phyloP scores from a whole-genome alignment of 108 stramenopile genomes.

The Hondaea fermentalgiana region DNA sequence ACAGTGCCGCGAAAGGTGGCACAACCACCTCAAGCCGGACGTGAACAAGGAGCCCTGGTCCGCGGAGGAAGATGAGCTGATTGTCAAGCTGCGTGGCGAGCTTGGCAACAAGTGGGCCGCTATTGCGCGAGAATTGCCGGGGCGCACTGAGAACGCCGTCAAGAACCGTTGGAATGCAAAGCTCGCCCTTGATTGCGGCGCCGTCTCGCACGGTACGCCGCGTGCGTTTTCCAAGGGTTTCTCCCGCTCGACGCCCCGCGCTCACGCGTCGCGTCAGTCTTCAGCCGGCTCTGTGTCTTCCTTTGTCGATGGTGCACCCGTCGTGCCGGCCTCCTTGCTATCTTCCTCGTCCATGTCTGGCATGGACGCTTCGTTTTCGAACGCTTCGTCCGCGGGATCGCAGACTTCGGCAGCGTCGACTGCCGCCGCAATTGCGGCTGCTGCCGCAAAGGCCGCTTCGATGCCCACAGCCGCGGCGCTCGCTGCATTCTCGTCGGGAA shows the following conservation, averaged over 20 bases:
- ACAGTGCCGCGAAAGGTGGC: conserved; percentile 42
- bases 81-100: conserved; percentile 23
- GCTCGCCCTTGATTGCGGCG: conserved; percentile 10
- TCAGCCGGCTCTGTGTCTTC: background rate
- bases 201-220: background rate
- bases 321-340: no score
- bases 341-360: no score
- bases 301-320: no score
- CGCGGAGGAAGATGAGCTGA: conserved; percentile 28
- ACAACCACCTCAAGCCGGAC: conserved; percentile 33
- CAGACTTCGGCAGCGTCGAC: no score
- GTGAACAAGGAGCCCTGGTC: conserved; percentile 37
- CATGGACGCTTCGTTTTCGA: no score
- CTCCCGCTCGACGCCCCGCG: background rate
- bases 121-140: conserved; percentile 12
- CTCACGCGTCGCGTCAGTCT: background rate
- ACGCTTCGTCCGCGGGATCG: no score
- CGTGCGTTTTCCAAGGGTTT: background rate
- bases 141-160: conserved; percentile 31
- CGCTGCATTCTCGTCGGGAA: background rate
- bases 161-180: conserved; percentile 37
- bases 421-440: no score
- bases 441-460: no score
- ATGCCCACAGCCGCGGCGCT: background rate
- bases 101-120: conserved; percentile 37